These are phyloP conservation scores for Uncinocarpus reesii DNA, from an alignment of 2,329 filamentous ascomycete species.

Conservation along the genomic window DNA sequence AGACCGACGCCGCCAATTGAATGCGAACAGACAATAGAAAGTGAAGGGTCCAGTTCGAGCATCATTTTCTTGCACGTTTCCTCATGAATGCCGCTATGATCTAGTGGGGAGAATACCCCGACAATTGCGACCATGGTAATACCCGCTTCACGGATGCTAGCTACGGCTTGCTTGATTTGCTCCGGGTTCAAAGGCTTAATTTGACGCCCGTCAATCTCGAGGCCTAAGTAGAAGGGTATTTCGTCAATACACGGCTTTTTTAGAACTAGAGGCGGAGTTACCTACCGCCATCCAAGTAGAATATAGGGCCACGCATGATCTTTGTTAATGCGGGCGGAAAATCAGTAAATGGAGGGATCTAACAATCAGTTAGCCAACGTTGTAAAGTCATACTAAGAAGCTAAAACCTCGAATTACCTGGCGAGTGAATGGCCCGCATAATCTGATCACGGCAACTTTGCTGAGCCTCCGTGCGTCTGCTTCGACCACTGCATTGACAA, in stretches of 20 bases:
- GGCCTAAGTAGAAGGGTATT: conserved; percentile 21
- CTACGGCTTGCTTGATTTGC: conserved; percentile 30
- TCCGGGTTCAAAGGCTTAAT: conserved; percentile 32
- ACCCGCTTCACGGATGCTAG: conserved; percentile 28
- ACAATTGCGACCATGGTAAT: conserved; percentile 36
- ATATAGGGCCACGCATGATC: conserved; percentile 36
- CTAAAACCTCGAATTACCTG: too few relatives aligned
- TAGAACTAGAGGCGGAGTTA: background rate
- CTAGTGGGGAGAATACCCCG: conserved; percentile 41
- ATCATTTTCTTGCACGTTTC: conserved; percentile 33
- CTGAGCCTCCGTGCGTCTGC: conserved; percentile 36
- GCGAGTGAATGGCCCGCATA: conserved; percentile 39
- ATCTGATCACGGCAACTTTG: conserved; percentile 39
- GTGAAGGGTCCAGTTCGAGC: conserved; percentile 27
- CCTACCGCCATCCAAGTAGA: conserved; percentile 35
- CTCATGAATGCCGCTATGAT: conserved; percentile 36
- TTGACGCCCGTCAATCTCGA: conserved; percentile 42
- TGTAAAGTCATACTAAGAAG: too few relatives aligned
- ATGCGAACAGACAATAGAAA: conserved; percentile 37
- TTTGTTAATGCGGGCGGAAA: conserved; percentile 34
- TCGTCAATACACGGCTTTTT: background rate
- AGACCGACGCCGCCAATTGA: conserved; percentile 39
- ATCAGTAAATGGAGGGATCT: conserved; percentile 39
- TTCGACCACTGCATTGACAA: conserved; percentile 43
- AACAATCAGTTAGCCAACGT: too few relatives aligned